Base-by-base conservation (phyloP, 345 rosid genomes). In the Hirschfeldia incana region DNA sequence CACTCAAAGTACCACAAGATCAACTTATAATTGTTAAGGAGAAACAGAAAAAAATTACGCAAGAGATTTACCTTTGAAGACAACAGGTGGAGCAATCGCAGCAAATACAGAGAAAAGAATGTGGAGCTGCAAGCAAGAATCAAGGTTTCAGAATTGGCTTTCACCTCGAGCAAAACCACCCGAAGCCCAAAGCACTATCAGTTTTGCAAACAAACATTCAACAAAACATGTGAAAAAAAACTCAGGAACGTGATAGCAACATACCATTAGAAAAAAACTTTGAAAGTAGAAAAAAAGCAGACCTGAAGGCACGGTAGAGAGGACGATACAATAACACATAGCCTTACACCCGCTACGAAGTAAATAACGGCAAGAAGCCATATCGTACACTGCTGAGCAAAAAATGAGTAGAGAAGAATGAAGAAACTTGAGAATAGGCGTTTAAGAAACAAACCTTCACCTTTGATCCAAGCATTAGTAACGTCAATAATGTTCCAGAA, bases 291-390 rank as follows among this genome's bases (percentile, higher is more conserved):
- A 29, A 36, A 63, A 42, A 8, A 29, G 1, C 59, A 33, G 58
- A 95, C 98, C 97, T 89, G 81, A 87, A 96, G 63, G 97, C 97
- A 59, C 94, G 93, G 84, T 93, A 96, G 44, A 96, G 93, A 30
- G 98, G 99, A 9, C 97, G 97, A 82, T 93, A 96, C 98, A 98
- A 96, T 83, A 87, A 73, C 55, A 92, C 87, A 79, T 96, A 96
- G 78, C 86, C 98, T 78, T 97, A 89, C 99, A 82, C 97, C 97
- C 0, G 92, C 34, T 83, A 93, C 84, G 91, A 96, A 93, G 92
- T 89, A 96, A 84, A 93, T 96, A 36, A 91, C 3, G 9, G 98
- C 88, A 67, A 96, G 97, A 83, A 96, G 90, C 99, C 99, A 96
- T 77, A 93, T 93, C 61, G 80, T 93, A 21, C 74, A 89, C 97